These are phyloP conservation scores for Xylaria digitata DNA, from an alignment of 2,329 filamentous ascomycete species.

Conservation along the genomic window DNA sequence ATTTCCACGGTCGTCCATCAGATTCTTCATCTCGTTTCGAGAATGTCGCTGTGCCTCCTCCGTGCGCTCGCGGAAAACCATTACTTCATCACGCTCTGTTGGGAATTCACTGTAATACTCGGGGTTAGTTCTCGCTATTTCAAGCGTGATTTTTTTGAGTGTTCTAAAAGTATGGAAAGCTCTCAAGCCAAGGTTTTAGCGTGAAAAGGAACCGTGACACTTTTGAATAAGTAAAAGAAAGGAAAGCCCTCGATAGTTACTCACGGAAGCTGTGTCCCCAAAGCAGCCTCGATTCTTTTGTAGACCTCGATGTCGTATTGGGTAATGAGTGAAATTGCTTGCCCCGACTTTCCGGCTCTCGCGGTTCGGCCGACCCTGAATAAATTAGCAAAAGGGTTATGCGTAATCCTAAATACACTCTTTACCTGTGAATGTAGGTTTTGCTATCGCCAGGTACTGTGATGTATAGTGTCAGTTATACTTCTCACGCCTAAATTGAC, in stretches of 20 bases:
- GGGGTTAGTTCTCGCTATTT: neutral
- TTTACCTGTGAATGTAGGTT: conserved; percentile 79
- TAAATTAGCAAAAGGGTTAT: conserved; percentile 61
- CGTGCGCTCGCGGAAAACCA: conserved; percentile 81
- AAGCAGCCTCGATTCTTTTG: conserved; percentile 81
- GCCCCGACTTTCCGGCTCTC: conserved; percentile 84
- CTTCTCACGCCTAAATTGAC: neutral
- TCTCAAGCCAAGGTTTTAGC: neutral
- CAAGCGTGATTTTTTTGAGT: neutral
- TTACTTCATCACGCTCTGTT: conserved; percentile 82
- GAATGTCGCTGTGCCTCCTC: conserved; percentile 86
- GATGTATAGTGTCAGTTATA: conserved; percentile 16
- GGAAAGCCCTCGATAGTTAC: neutral
- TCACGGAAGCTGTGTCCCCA: conserved; percentile 75
- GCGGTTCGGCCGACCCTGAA: conserved; percentile 90
- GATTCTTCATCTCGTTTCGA: conserved; percentile 81
- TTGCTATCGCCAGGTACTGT: conserved; percentile 59
- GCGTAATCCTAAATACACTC: neutral
- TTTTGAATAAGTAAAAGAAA: neutral
- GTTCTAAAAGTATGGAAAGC: neutral
- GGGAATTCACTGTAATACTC: conserved; percentile 65
- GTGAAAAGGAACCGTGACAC: neutral
- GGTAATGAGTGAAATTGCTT: conserved; percentile 83
- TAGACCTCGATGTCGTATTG: conserved; percentile 82
- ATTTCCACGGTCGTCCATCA: conserved; percentile 76